Conservation (phyloP, 805 yeast genomes). For the Nakazawaea ambrosiae region DNA sequence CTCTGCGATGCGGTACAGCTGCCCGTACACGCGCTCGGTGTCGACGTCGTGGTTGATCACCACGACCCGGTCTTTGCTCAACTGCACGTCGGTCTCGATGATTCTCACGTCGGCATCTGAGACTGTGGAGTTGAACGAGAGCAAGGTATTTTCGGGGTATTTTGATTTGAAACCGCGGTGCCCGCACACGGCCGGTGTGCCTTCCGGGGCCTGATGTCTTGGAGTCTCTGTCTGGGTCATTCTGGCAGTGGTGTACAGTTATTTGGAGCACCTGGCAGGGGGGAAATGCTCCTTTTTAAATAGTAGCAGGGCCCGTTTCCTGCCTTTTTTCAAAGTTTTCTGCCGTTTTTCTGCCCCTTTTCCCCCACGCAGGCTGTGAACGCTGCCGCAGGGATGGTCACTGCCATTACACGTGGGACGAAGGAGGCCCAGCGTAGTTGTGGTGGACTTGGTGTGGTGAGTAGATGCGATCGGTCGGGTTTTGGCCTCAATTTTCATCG, state of each 20-base stretch:
- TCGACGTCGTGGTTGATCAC: constrained; percentile 28
- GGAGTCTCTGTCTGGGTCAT: background rate
- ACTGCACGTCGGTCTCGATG: constrained; percentile 24
- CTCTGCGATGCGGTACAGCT: constrained; percentile 19
- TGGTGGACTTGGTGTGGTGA: no score
- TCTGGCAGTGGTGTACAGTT: background rate
- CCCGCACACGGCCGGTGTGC: constrained; percentile 4
- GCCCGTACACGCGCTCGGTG: constrained; percentile 26
- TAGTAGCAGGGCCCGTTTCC: no score
- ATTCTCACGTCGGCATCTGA: constrained; percentile 3
- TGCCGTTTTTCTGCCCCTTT: no score
- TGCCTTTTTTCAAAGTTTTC: no score
- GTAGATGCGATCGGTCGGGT: no score
- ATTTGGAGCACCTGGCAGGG: no score
- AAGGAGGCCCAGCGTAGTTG: no score
- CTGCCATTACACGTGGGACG: no score
- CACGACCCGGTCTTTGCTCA: constrained; percentile 24
- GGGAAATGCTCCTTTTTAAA: no score
- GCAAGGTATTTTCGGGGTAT: constrained; percentile 10
- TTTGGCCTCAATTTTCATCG: no score
- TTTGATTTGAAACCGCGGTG: constrained; percentile 9
- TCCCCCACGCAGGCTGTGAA: no score
- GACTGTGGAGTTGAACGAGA: constrained; percentile 7
- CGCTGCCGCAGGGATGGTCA: no score
- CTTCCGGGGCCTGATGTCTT: background rate